These are phyloP conservation scores for Aeschynomene evenia DNA, from an alignment of 306 rosid genomes.

Conservation along the genomic window DNA sequence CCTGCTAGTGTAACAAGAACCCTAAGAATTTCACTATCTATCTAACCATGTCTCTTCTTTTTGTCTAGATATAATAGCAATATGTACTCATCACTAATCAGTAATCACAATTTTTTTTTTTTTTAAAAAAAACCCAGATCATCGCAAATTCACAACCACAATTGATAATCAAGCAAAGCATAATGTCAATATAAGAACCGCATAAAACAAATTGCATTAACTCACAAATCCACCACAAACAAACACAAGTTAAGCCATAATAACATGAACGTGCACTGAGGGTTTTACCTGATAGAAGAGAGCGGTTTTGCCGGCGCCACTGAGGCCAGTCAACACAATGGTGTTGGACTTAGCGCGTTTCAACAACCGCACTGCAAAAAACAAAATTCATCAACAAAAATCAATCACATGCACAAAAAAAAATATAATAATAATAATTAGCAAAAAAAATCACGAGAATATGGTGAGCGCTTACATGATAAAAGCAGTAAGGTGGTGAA, in stretches of 20 bases:
- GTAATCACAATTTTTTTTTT: not conserved
- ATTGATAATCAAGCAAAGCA: not conserved
- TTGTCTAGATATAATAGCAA: not conserved
- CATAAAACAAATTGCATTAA: not conserved
- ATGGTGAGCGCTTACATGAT: constrained; percentile 30
- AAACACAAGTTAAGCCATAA: not conserved
- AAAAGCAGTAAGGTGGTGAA: constrained; percentile 52
- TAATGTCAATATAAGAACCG: not conserved
- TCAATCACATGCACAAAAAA: not conserved
- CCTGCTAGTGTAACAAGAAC: not conserved
- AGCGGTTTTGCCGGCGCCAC: constrained; percentile 83
- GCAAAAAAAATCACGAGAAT: not conserved
- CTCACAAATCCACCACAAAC: not conserved
- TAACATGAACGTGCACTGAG: not conserved
- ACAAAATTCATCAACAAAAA: not conserved
- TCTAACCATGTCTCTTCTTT: not conserved
- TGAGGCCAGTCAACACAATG: constrained; percentile 71
- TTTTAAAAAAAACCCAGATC: not conserved
- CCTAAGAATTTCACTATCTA: not conserved
- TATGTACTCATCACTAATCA: not conserved
- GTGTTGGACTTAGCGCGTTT: constrained; percentile 67
- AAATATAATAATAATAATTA: not conserved
- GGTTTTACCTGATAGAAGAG: constrained; percentile 72
- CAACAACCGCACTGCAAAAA: constrained; percentile 63
- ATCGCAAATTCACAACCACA: not conserved